Evolutionary conservation across 2,329 filamentous ascomycete species (phyloP).

Genomic region (Elsinoe batatas): DNA sequence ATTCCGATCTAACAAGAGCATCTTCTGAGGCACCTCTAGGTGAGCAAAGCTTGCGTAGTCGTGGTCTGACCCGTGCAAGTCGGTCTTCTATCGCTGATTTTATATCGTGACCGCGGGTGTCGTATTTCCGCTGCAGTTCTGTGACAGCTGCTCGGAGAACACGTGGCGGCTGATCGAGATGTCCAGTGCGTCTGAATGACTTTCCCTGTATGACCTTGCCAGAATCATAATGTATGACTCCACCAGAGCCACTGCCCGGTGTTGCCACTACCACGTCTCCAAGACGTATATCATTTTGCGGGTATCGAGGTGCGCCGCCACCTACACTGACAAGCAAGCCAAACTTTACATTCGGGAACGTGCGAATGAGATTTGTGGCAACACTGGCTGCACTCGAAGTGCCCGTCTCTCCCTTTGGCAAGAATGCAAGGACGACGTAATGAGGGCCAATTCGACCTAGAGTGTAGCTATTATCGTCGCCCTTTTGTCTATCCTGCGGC

Average conservation of each 20-base stretch:
- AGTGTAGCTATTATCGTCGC: conserved; percentile 13
- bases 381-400: conserved; percentile 14
- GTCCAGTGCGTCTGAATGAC: conserved; percentile 16
- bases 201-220: conserved; percentile 14
- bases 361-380: conserved; percentile 14
- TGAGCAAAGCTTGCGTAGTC: background rate
- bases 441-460: conserved; percentile 12
- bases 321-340: conserved; percentile 21
- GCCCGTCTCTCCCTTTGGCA: conserved; percentile 16
- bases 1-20: too few relatives aligned
- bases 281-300: conserved; percentile 20
- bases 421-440: conserved; percentile 18
- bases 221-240: conserved; percentile 22
- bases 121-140: background rate
- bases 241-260: conserved; percentile 15
- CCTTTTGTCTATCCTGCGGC: background rate
- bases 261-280: conserved; percentile 23
- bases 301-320: conserved; percentile 17
- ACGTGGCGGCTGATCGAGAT: conserved; percentile 16
- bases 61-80: background rate
- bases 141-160: background rate
- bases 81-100: background rate
- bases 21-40: too few relatives aligned
- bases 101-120: background rate
- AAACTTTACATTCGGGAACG: conserved; percentile 12